Evolutionary conservation across 495 filamentous ascomycete genomes (phyloP).

Genomic region (Oidiodendron maius): DNA sequence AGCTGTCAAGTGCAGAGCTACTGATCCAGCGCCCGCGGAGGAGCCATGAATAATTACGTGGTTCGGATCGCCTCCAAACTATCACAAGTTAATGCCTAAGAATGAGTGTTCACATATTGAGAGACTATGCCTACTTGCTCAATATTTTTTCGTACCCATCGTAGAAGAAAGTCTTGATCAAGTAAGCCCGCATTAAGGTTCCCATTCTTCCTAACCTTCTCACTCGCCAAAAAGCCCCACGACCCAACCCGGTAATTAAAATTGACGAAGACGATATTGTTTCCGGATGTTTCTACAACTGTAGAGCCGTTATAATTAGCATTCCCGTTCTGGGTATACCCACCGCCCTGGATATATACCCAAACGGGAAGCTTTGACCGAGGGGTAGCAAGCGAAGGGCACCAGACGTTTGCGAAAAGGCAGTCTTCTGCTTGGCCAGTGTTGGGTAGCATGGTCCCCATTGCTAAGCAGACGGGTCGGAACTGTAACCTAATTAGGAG

Average conservation of each 20-base stretch:
- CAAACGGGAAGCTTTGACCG: conserved; percentile 50
- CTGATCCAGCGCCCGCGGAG: conserved; percentile 57
- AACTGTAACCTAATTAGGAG: too few relatives aligned
- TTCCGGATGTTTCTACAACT: conserved; percentile 51
- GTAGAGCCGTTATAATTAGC: conserved; percentile 61
- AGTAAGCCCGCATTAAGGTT: conserved; percentile 69
- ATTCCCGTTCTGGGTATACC: conserved; percentile 60
- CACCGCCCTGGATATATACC: conserved; percentile 72
- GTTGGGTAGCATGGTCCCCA: too few relatives aligned
- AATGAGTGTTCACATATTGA: background rate
- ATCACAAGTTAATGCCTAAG: background rate
- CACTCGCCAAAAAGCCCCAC: conserved; percentile 66
- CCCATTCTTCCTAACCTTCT: conserved; percentile 43
- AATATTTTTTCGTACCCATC: conserved; percentile 67
- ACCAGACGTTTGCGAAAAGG: conserved; percentile 67
- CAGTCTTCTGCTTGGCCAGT: conserved; percentile 68
- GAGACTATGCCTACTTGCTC: conserved; percentile 32
- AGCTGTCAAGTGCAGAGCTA: conserved; percentile 55
- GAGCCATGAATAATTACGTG: conserved; percentile 65
- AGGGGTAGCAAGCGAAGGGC: conserved; percentile 37
- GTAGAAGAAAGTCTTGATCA: conserved; percentile 59
- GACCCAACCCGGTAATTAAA: conserved; percentile 75
- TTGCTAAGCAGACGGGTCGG: too few relatives aligned
- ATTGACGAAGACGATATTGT: conserved; percentile 61
- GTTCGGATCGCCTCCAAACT: conserved; percentile 68